phyloP scores from a whole-genome alignment of 306 rosid species.

The Morella rubra region DNA sequence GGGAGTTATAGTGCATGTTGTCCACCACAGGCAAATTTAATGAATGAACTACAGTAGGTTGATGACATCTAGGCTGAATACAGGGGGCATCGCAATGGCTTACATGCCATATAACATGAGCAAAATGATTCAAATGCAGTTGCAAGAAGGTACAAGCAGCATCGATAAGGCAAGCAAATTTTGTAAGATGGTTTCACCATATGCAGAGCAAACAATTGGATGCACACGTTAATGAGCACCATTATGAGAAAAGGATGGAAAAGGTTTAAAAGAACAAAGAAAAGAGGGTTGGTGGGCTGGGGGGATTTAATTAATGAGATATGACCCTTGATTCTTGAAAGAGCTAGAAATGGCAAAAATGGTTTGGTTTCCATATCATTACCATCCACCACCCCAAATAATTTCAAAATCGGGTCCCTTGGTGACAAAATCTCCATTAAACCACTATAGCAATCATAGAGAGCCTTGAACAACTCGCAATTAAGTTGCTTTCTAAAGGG shows the following conservation, averaged over 20 bases:
- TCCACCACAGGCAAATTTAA: background rate
- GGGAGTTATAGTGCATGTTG: background rate
- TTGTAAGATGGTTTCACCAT: background rate
- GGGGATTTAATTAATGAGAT: background rate
- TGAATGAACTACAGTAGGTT: background rate
- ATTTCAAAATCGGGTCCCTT: constrained; percentile 5
- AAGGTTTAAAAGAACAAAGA: background rate
- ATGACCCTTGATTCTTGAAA: background rate
- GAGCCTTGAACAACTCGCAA: background rate
- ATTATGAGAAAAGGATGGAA: background rate
- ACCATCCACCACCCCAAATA: background rate
- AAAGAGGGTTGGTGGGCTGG: background rate
- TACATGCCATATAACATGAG: background rate
- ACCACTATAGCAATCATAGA: constrained; percentile 14
- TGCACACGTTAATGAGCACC: background rate
- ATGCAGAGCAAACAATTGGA: background rate
- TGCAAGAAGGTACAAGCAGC: background rate
- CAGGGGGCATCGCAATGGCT: background rate
- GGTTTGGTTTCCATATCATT: background rate
- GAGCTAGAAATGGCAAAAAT: background rate
- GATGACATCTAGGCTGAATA: background rate
- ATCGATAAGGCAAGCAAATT: background rate
- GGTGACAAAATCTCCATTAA: constrained; percentile 16
- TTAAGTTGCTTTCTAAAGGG: background rate
- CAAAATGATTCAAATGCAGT: background rate